Evolutionary conservation across 2,329 filamentous ascomycete species (phyloP).

Genomic region (Talaromyces sp.): DNA sequence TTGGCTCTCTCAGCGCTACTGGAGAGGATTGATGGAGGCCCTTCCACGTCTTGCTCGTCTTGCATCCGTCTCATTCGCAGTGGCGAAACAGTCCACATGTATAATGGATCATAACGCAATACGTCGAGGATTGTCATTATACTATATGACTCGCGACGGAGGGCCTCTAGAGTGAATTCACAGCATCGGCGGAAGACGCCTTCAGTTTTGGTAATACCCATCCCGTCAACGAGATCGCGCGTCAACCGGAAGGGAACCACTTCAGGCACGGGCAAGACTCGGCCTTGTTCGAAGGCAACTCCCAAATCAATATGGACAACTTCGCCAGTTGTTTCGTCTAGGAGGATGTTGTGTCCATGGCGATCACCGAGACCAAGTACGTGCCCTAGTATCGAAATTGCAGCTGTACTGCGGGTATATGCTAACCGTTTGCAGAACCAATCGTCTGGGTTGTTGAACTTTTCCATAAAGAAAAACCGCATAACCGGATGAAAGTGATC

Average conservation of each 20-base stretch:
- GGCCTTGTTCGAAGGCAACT: conserved; percentile 93
- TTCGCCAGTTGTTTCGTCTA: conserved; percentile 86
- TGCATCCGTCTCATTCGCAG: conserved; percentile 65
- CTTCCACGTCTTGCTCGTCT: conserved; percentile 49
- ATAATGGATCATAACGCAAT: conserved; percentile 93
- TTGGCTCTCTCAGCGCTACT: conserved; percentile 1
- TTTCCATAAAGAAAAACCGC: conserved; percentile 95
- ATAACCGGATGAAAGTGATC: conserved; percentile 88
- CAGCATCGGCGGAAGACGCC: conserved; percentile 97
- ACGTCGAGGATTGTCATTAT: conserved; percentile 99
- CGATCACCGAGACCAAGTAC: conserved; percentile 89
- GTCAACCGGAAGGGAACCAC: conserved; percentile 94
- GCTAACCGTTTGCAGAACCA: conserved; percentile 89
- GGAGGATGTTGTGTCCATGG: conserved; percentile 93
- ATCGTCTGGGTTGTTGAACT: conserved; percentile 88
- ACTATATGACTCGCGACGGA: conserved; percentile 91
- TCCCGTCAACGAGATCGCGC: conserved; percentile 90
- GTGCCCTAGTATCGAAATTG: conserved; percentile 91
- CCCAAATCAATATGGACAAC: conserved; percentile 96
- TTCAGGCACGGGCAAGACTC: conserved; percentile 91
- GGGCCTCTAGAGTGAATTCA: conserved; percentile 91
- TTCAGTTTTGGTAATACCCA: conserved; percentile 93
- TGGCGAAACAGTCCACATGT: conserved; percentile 87
- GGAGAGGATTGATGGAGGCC: conserved; percentile 27
- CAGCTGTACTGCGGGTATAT: conserved; percentile 89